Conservation (phyloP, 2,329 filamentous ascomycete species). For the Drechslerella dactyloides region DNA sequence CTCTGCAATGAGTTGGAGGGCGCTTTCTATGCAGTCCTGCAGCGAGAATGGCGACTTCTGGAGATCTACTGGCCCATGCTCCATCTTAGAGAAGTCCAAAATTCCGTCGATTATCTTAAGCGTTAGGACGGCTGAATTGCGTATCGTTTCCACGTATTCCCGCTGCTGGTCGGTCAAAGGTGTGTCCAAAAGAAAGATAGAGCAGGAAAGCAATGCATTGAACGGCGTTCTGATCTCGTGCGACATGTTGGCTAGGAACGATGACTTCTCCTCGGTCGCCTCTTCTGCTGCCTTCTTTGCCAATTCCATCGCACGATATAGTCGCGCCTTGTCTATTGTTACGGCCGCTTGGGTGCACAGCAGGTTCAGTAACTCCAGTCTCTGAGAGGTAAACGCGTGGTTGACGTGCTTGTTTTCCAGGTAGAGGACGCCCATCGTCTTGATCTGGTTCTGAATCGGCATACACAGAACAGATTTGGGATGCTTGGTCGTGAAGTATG, state of each 20-base stretch:
- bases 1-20: conserved; percentile 61
- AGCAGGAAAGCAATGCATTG: conserved; percentile 68
- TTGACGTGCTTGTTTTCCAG: conserved; percentile 55
- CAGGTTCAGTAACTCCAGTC: conserved; percentile 54
- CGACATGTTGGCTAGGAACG: conserved; percentile 69
- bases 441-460: conserved; percentile 56
- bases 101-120: conserved; percentile 71
- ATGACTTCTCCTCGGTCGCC: conserved; percentile 68
- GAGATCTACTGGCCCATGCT: conserved; percentile 67
- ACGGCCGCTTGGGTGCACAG: conserved; percentile 56
- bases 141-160: conserved; percentile 66
- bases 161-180: conserved; percentile 64
- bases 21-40: conserved; percentile 62
- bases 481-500: conserved; percentile 54
- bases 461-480: conserved; percentile 54
- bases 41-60: conserved; percentile 64
- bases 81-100: conserved; percentile 70
- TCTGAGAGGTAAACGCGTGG: conserved; percentile 55
- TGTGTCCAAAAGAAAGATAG: conserved; percentile 66
- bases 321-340: conserved; percentile 55
- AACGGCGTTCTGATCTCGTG: conserved; percentile 71
- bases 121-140: conserved; percentile 67
- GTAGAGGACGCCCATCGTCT: conserved; percentile 55
- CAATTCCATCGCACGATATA: conserved; percentile 55
- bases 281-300: conserved; percentile 61